These are phyloP conservation scores for Beauveria rudraprayagi DNA, from an alignment of 2,329 filamentous ascomycete genomes.

Conservation along the genomic window DNA sequence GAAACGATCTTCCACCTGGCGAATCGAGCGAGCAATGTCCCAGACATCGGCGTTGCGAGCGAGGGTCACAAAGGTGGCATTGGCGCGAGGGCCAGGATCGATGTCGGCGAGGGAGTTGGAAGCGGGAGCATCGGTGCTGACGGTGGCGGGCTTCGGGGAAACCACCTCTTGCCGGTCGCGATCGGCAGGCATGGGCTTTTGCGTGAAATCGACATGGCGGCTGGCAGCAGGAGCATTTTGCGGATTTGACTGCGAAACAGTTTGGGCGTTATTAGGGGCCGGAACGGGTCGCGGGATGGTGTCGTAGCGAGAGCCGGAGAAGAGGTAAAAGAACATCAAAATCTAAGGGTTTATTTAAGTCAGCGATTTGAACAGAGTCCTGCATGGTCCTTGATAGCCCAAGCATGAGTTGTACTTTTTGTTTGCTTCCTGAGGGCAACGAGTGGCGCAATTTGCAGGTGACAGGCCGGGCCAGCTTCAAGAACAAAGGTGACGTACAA, in stretches of 20 bases:
- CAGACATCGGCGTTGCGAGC: slow-evolving; percentile 90
- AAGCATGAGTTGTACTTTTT: neutral
- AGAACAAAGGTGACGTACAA: slow-evolving; percentile 50
- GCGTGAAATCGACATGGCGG: slow-evolving; percentile 12
- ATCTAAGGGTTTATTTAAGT: slow-evolving; percentile 32
- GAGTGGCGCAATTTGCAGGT: slow-evolving; percentile 1
- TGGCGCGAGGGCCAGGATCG: slow-evolving; percentile 68
- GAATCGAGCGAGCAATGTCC: slow-evolving; percentile 94
- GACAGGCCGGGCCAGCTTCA: slow-evolving; percentile 9
- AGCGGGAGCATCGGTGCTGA: slow-evolving; percentile 44
- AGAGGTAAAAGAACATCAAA: slow-evolving; percentile 71
- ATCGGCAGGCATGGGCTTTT: slow-evolving; percentile 19
- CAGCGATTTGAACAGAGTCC: slow-evolving; percentile 9
- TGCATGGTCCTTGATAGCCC: neutral
- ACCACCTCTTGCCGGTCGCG: slow-evolving; percentile 24
- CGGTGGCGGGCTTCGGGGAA: slow-evolving; percentile 45
- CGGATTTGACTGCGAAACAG: slow-evolving; percentile 14
- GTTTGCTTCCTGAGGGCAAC: neutral
- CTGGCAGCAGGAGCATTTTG: neutral
- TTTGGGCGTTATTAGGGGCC: slow-evolving; percentile 11
- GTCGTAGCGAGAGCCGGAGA: slow-evolving; percentile 52
- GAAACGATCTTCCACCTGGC: slow-evolving; percentile 95
- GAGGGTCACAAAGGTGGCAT: slow-evolving; percentile 94
- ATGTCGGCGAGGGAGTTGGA: slow-evolving; percentile 34
- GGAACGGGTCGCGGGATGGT: slow-evolving; percentile 17